Base-by-base conservation (phyloP, 1,284 basidiomycete species). In the Rhodotorula mucilaginosa region DNA sequence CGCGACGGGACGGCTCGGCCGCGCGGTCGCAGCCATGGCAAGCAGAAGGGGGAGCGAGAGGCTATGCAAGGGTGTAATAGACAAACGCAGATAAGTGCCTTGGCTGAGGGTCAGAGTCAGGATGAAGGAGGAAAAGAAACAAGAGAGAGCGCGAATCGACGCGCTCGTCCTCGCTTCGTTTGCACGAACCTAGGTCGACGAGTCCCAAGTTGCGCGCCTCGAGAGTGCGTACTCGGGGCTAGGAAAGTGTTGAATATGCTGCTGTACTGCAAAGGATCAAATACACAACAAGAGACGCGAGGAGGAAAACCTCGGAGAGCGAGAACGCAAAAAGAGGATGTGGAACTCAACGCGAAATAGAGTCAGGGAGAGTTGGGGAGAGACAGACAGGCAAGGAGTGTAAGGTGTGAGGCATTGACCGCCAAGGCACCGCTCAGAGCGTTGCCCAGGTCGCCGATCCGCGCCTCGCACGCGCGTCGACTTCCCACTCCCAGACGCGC, bases 401-500 rank as follows among this genome's bases (percentile, higher is more conserved):
- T 44, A 44, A 44, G 39, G 8, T 44, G 12, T 13, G 39, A 10
- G 12, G 2, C 39, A 12, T 44, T 10, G 1, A 10, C 39, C 39
- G 39, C 39, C 12, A 2, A 44, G 39, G 34, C 26, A 49, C 29
- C 56, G 31, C 31, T 65, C 59, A 74, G 58, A 59, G 8, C 19
- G 47, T 15, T 18, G 63, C 65, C 52, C 58, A 72, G 2, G 15
- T 44, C 3, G 61, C 72, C 15, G 54, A 58, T 6, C 61, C 65
- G 48, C 72, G 67, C 68, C 74, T 54, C 34, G 51, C 65, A 3
- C 59, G 52, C 29, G 19, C 49, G 31, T 76, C 73, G 2, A 76
- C 74, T 5, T 68, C 65, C 73, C 73, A 76, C 48, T 74, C 74
- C 70, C 70, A 76, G 15, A 74, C 67, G 4, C 68, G 49, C 60